A percentile compares a stretch with the other conserved stretches of the same genome.
Evolutionary conservation across 176 grass and related monocot genomes (phyloP).

Genomic region (Oryza coarctata): DNA sequence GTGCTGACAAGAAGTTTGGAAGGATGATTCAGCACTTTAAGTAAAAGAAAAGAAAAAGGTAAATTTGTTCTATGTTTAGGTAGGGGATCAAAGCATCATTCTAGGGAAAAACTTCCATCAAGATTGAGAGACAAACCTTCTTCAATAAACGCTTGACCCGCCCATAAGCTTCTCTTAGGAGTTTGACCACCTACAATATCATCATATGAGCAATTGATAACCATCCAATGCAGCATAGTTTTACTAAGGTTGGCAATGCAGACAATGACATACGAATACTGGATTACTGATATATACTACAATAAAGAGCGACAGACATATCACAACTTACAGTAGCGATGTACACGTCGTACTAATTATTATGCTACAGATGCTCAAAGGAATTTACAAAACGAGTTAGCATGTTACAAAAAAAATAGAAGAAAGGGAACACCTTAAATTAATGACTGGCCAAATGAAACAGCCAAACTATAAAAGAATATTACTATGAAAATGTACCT

Average conservation of each 20-base stretch:
- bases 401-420: neutral
- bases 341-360: neutral
- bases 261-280: neutral
- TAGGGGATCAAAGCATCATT: slow-evolving; percentile 3
- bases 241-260: neutral
- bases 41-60: neutral
- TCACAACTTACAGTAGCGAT: slow-evolving; percentile 3
- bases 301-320: neutral
- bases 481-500: slow-evolving; percentile 48
- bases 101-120: neutral
- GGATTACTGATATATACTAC: slow-evolving; percentile 8
- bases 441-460: slow-evolving; percentile 8
- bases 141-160: slow-evolving; percentile 80
- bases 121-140: slow-evolving; percentile 54
- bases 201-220: slow-evolving; percentile 15
- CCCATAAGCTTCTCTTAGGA: slow-evolving; percentile 93
- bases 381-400: neutral
- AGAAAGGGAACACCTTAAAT: neutral
- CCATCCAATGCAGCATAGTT: neutral
- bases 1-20: slow-evolving; percentile 65
- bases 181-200: slow-evolving; percentile 73
- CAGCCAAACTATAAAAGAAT: neutral
- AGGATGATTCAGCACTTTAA: slow-evolving; percentile 19
- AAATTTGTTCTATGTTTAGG: neutral
- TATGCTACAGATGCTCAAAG: neutral